Percentiles rank a stretch among this genome's conserved stretches.
phyloP scores from a whole-genome alignment of 225 moss, liverwort and hornwort species.

The Pseudoscleropodium purum region DNA sequence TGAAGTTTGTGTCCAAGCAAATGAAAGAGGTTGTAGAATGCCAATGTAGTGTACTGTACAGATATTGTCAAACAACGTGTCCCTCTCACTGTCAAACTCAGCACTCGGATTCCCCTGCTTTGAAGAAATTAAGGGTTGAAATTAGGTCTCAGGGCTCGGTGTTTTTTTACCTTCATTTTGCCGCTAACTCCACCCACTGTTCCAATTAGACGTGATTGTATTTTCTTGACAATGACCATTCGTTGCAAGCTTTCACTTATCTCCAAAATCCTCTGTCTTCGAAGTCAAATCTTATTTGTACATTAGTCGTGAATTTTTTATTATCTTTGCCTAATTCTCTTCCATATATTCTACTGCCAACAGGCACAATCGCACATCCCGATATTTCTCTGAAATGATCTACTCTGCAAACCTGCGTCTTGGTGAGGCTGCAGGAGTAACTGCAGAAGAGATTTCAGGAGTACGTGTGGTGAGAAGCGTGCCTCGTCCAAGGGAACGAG shows the following conservation, averaged over 20 bases:
- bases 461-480: neutral
- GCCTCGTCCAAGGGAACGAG: neutral
- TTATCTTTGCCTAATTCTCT: neutral
- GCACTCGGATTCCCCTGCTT: neutral
- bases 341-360: neutral
- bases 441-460: neutral
- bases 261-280: neutral
- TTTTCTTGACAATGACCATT: neutral
- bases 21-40: neutral
- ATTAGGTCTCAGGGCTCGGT: neutral
- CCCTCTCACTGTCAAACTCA: neutral
- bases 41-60: neutral
- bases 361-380: neutral
- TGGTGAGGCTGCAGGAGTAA: neutral
- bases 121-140: neutral
- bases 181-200: neutral
- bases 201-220: neutral
- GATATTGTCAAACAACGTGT: neutral
- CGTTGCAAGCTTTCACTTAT: neutral
- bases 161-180: neutral
- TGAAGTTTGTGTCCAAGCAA: neutral
- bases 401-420: neutral
- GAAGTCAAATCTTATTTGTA: too few species aligned
- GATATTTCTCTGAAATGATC: neutral
- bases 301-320: neutral